Conservation (phyloP, 2,329 filamentous ascomycete species). For the Ciborinia camelliae region DNA sequence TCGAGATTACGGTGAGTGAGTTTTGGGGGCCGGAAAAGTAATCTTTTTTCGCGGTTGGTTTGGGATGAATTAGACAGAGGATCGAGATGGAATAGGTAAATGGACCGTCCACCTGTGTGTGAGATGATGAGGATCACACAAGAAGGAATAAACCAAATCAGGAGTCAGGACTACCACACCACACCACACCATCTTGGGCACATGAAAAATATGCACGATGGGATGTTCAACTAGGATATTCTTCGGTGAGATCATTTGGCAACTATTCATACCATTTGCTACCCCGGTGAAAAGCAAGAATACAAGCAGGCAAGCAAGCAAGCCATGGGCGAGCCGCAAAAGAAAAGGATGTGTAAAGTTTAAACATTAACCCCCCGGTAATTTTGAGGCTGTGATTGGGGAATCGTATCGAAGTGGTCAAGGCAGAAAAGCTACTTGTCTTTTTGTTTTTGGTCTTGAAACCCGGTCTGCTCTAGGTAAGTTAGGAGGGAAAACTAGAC, state of each 20-base stretch:
- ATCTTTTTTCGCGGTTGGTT: not conserved
- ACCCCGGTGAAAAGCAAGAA: not conserved
- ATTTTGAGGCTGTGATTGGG: slow-evolving; percentile 10
- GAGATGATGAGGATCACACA: not conserved
- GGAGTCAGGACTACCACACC: not conserved
- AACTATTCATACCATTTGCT: not conserved
- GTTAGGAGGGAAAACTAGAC: not conserved
- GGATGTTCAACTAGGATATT: slow-evolving; percentile 4
- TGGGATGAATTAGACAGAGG: no score
- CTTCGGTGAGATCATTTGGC: slow-evolving; percentile 16
- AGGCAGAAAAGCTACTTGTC: slow-evolving; percentile 13
- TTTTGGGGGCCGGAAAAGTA: not conserved
- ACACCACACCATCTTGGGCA: no score
- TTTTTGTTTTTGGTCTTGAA: not conserved
- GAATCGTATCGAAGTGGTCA: not conserved
- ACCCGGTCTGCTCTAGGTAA: not conserved
- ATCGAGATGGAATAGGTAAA: not conserved
- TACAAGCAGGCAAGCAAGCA: no score
- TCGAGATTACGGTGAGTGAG: not conserved
- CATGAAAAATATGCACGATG: slow-evolving; percentile 11
- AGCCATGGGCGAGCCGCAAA: slow-evolving; percentile 9
- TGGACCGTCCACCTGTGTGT: not conserved
- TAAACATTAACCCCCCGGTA: not conserved
- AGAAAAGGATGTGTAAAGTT: not conserved
- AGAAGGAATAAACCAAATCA: not conserved